Base-by-base conservation (phyloP, 257 asterid genomes). In the Cordia subcordata region DNA sequence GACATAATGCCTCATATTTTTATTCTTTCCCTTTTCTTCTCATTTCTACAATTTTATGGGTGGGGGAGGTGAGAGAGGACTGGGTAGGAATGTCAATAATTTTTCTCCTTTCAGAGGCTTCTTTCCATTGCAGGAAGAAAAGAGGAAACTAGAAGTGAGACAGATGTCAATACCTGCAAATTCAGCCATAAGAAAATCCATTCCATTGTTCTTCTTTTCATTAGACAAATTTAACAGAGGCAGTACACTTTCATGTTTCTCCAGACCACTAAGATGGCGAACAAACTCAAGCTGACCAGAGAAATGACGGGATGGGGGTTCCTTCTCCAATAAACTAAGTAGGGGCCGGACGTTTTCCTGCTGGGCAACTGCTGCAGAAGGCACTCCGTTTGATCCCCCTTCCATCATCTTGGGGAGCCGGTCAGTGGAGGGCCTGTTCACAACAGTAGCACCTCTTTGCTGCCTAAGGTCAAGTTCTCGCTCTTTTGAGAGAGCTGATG, bases 221-320 rank as follows among this genome's bases (percentile, higher is more conserved):
- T 56, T 61, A 58, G 86, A 75, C 47, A 79, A 67, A 49, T 83
- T 86, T 39, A 83, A 68, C 60, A 83, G 80, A 49, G 90, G 86
- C 49, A 77, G 71, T 65, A 72, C 55, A 32, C 81, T 80, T 76
- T 85, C 96, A 69, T 82, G 94, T 77, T 86, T 89, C 77, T 86
- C 97, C 80, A 89, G 67, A 57, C 92, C 94, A 10, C 95, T 78
- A 63, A 89, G 95, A 78, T 93, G 95, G 33, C 87, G 85, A 59
- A 84, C 87, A 77, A 86, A 89, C 81, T 89, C 99, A 57, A 93
- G 97, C 82, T 89, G 97, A 69, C 99, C 96, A 57, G 99, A 93
- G 58, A 78, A 85, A 79, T 86, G 95, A 61, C 95, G 94, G 4
- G 97, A 93, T 23, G 96, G 97, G 47, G 99, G 99, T 67, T 89